Evolutionary conservation across 73 alveolate genomes (phyloP).

Genomic region (Paramecium sexaurelia): DNA sequence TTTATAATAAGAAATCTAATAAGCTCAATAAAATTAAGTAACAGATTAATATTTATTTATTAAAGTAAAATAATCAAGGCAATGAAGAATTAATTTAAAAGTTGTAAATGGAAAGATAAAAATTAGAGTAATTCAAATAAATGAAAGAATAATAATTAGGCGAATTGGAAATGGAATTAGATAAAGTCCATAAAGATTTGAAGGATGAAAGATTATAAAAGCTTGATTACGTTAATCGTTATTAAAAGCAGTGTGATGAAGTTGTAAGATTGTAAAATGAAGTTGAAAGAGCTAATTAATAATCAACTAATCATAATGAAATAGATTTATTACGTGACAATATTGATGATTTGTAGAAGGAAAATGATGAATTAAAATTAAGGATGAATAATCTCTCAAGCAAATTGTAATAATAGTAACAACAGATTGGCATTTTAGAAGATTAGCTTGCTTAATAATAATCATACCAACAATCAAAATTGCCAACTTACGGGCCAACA

Average conservation of each 20-base stretch:
- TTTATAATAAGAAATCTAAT: neutral
- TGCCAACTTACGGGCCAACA: neutral
- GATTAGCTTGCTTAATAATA: neutral
- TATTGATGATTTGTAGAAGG: neutral
- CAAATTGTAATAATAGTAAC: neutral
- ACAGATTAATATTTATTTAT: neutral
- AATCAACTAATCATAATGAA: neutral
- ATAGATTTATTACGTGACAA: neutral
- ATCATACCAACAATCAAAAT: neutral
- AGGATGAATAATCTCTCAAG: neutral
- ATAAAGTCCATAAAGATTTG: neutral
- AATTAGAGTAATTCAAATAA: neutral
- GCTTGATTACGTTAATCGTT: neutral
- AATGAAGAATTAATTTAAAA: neutral
- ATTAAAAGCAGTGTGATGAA: neutral
- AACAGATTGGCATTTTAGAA: neutral
- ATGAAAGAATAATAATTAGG: neutral
- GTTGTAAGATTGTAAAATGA: conserved; percentile 1
- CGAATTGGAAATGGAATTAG: neutral
- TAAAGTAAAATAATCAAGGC: neutral
- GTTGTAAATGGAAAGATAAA: neutral
- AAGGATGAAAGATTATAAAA: conserved; percentile 17
- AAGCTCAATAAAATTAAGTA: neutral
- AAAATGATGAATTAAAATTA: neutral
- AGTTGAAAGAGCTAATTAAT: neutral